Evolutionary conservation across 2,329 filamentous ascomycete species (phyloP).

Genomic region (Tolypocladium album): DNA sequence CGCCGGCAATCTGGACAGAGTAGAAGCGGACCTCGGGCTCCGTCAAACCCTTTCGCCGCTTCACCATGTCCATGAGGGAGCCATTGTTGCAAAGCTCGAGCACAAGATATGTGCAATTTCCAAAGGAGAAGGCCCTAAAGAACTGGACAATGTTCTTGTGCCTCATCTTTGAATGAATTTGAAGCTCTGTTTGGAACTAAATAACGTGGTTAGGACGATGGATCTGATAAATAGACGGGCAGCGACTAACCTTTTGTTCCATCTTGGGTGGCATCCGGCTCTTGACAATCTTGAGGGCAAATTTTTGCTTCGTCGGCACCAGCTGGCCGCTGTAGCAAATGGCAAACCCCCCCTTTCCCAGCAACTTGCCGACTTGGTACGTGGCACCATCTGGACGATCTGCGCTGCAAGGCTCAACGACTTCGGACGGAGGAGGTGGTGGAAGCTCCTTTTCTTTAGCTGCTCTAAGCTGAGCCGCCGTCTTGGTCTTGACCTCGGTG

Average conservation of each 20-base stretch:
- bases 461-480: constrained; percentile 41
- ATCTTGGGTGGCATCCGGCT: constrained; percentile 74
- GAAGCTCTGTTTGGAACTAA: constrained; percentile 71
- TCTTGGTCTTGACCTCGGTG: constrained; percentile 40
- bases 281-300: constrained; percentile 74
- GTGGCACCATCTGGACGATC: constrained; percentile 60
- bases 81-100: constrained; percentile 92
- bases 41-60: constrained; percentile 79
- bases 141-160: constrained; percentile 96
- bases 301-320: constrained; percentile 53
- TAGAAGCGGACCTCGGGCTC: constrained; percentile 92
- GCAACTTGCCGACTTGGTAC: constrained; percentile 62
- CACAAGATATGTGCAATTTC: constrained; percentile 83
- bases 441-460: constrained; percentile 57
- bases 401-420: constrained; percentile 52
- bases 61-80: constrained; percentile 95
- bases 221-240: not conserved
- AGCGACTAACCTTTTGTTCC: constrained; percentile 60
- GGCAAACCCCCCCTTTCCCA: constrained; percentile 75
- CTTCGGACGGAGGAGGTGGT: constrained; percentile 49
- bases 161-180: constrained; percentile 96
- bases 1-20: constrained; percentile 87
- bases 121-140: constrained; percentile 83
- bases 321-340: constrained; percentile 68
- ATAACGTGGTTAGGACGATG: not conserved